Evolutionary conservation across 78 protist species (phyloP).

Genomic region (Capsaspora owczarzaki): DNA sequence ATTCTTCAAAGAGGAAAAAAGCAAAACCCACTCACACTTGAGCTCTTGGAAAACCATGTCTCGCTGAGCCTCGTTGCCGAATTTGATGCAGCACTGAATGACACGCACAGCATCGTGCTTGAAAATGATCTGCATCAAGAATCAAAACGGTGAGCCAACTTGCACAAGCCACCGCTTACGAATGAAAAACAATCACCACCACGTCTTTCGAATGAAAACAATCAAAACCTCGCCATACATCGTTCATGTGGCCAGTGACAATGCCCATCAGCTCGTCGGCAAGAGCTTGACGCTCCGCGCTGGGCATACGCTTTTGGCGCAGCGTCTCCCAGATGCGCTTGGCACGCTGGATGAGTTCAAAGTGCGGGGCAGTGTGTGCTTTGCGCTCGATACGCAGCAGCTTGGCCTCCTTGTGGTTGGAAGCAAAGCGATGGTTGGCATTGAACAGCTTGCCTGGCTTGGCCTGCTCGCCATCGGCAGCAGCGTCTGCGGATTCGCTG

Average conservation of each 20-base stretch:
- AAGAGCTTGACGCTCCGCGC: not conserved
- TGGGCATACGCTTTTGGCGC: not conserved
- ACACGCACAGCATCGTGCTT: constrained; percentile 57
- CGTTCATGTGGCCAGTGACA: not conserved
- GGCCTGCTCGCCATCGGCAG: too few relatives aligned
- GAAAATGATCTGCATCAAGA: not conserved
- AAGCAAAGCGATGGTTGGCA: too few relatives aligned
- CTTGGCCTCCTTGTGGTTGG: not conserved
- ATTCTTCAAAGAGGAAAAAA: too few relatives aligned
- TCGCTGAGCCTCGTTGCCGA: constrained; percentile 26
- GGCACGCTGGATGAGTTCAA: not conserved
- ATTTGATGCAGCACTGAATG: constrained; percentile 39
- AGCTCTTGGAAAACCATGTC: constrained; percentile 14
- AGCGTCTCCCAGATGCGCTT: not conserved
- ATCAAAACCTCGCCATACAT: not conserved
- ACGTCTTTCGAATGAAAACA: not conserved
- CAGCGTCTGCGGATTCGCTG: too few relatives aligned
- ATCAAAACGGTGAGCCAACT: not conserved
- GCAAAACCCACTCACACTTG: constrained; percentile 14
- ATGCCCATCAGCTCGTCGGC: not conserved
- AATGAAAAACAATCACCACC: not conserved
- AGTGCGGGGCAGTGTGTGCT: not conserved
- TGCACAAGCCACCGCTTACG: not conserved
- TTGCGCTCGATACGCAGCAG: not conserved
- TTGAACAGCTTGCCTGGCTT: too few relatives aligned